Conservation (phyloP, 805 yeast species). For the Yamadazyma laniorum region DNA sequence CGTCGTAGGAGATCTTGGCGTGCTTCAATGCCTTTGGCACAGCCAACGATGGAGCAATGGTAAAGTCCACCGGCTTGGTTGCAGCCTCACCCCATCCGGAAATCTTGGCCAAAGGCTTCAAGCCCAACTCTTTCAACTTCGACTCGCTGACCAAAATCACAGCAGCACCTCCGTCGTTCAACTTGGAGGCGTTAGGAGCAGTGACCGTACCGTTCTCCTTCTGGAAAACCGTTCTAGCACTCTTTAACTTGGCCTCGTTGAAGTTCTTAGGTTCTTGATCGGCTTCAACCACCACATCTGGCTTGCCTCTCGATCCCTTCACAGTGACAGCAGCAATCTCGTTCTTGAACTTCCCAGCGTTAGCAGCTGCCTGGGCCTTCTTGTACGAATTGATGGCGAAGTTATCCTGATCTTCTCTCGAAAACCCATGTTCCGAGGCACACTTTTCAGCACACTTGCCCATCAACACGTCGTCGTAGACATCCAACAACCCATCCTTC, state of each 20-base stretch:
- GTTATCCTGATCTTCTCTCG: conserved; percentile 87
- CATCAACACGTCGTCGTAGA: conserved; percentile 85
- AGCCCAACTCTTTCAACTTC: conserved; percentile 79
- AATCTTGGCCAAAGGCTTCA: conserved; percentile 87
- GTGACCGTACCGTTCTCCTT: conserved; percentile 90
- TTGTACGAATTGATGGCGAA: conserved; percentile 82
- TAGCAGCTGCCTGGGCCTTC: conserved; percentile 80
- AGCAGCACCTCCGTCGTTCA: conserved; percentile 98
- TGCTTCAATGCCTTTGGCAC: conserved; percentile 94
- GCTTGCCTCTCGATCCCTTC: conserved; percentile 83
- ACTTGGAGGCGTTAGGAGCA: conserved; percentile 94
- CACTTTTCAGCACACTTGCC: conserved; percentile 97
- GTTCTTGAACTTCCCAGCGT: conserved; percentile 70
- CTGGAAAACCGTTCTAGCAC: conserved; percentile 92
- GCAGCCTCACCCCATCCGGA: conserved; percentile 99
- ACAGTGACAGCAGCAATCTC: conserved; percentile 89
- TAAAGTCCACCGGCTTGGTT: conserved; percentile 89
- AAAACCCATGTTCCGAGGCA: conserved; percentile 72
- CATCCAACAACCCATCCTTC: conserved; percentile 92
- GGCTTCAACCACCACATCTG: conserved; percentile 48
- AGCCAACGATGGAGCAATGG: conserved; percentile 93
- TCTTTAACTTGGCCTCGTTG: conserved; percentile 68
- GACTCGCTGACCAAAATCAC: conserved; percentile 80
- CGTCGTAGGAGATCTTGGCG: conserved; percentile 62
- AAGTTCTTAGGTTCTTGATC: conserved; percentile 87